Conservation (phyloP, 108 stramenopile species). For the Pseudonitzschia pungens region DNA sequence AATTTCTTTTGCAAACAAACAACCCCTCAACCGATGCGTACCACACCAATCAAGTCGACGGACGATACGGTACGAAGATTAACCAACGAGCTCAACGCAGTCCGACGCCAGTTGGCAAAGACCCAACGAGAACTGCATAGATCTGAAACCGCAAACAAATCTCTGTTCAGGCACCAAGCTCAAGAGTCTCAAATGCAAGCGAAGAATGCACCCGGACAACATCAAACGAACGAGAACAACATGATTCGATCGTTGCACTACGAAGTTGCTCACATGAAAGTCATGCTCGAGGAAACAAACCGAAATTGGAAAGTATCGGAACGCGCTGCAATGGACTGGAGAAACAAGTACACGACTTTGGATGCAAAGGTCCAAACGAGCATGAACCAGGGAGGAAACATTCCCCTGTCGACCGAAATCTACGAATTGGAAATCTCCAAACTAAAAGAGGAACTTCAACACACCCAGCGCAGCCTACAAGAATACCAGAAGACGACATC, state of each 20-base stretch:
- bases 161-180: background rate
- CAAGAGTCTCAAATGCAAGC: background rate
- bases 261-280: background rate
- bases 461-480: background rate
- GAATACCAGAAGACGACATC: background rate
- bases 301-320: background rate
- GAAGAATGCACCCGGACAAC: background rate
- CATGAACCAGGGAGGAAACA: background rate
- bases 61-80: background rate
- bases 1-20: background rate
- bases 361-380: background rate
- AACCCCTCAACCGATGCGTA: background rate
- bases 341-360: background rate
- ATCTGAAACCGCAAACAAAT: constrained; percentile 2
- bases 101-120: constrained; percentile 49
- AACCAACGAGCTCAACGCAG: constrained; percentile 21
- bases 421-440: background rate
- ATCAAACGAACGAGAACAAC: background rate
- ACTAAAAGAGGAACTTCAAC: background rate
- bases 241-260: background rate
- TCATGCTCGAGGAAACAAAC: background rate
- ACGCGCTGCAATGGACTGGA: background rate
- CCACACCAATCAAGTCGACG: background rate
- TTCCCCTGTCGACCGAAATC: background rate
- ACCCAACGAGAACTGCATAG: constrained; percentile 19